phyloP scores from a whole-genome alignment of 1,139 yeast species.

The Suhomyces chickasaworum region DNA sequence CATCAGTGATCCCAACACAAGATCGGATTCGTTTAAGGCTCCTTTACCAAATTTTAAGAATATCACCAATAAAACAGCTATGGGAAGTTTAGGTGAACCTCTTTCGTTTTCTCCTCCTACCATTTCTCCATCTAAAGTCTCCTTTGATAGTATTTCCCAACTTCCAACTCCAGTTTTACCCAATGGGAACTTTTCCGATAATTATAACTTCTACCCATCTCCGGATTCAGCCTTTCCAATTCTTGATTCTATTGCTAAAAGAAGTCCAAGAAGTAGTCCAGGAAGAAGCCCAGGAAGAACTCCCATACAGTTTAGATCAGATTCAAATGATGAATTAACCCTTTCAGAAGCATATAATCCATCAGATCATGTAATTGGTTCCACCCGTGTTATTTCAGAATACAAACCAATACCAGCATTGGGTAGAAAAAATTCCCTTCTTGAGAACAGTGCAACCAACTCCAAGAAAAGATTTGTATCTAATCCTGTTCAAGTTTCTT shows the following conservation, averaged over 20 bases:
- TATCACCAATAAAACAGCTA: neutral
- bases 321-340: neutral
- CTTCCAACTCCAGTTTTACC: slow-evolving; percentile 22
- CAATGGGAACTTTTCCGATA: slow-evolving; percentile 15
- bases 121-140: slow-evolving; percentile 1
- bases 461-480: slow-evolving; percentile 25
- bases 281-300: neutral
- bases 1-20: neutral
- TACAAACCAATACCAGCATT: slow-evolving; percentile 31
- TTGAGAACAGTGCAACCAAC: slow-evolving; percentile 18
- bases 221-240: slow-evolving; percentile 6
- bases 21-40: neutral
- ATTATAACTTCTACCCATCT: slow-evolving; percentile 6
- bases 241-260: slow-evolving; percentile 6
- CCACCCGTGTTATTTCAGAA: slow-evolving; percentile 35
- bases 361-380: neutral
- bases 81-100: slow-evolving; percentile 14
- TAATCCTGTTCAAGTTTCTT: slow-evolving; percentile 20
- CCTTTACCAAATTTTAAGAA: neutral
- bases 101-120: slow-evolving; percentile 8
- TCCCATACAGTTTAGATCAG: neutral
- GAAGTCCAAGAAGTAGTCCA: slow-evolving; percentile 7
- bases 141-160: slow-evolving; percentile 15
- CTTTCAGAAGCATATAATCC: neutral
- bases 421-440: slow-evolving; percentile 25